Evolutionary conservation across 2,329 filamentous ascomycete species (phyloP).

Genomic region (Lachnellula occidentalis): DNA sequence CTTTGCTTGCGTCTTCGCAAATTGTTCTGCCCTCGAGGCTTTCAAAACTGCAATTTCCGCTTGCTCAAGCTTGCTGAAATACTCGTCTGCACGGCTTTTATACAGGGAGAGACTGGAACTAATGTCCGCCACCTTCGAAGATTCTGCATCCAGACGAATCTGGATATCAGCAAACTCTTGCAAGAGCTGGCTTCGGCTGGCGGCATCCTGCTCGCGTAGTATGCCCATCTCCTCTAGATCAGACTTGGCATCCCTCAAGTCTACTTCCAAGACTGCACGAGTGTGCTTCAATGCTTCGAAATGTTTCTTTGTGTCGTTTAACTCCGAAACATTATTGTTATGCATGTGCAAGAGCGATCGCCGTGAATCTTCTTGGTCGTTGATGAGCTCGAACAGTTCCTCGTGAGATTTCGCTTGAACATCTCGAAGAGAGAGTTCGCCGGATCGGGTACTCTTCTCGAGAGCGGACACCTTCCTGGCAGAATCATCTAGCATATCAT

Average conservation of each 20-base stretch:
- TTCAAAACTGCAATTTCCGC: slow-evolving; percentile 94
- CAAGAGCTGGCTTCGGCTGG: slow-evolving; percentile 81
- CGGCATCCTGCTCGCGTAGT: slow-evolving; percentile 78
- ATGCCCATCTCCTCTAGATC: slow-evolving; percentile 76
- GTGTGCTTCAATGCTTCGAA: slow-evolving; percentile 83
- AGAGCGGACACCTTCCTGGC: slow-evolving; percentile 84
- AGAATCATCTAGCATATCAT: slow-evolving; percentile 93
- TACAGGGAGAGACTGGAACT: slow-evolving; percentile 80
- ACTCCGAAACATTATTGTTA: slow-evolving; percentile 77
- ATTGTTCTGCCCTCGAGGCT: slow-evolving; percentile 85
- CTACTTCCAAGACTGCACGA: slow-evolving; percentile 74
- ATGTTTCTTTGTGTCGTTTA: slow-evolving; percentile 79
- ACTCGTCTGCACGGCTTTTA: slow-evolving; percentile 88
- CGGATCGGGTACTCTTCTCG: slow-evolving; percentile 80
- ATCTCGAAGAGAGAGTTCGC: slow-evolving; percentile 83
- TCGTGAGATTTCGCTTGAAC: slow-evolving; percentile 91
- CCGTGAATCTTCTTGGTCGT: slow-evolving; percentile 85
- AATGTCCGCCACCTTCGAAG: slow-evolving; percentile 78
- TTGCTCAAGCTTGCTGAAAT: slow-evolving; percentile 95
- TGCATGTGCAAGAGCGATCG: slow-evolving; percentile 77
- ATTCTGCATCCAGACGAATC: slow-evolving; percentile 84
- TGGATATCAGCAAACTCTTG: slow-evolving; percentile 92
- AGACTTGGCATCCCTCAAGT: slow-evolving; percentile 75
- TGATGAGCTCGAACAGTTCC: slow-evolving; percentile 87
- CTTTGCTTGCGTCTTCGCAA: slow-evolving; percentile 81